phyloP scores from a whole-genome alignment of 2,329 filamentous ascomycete species.

The Colletotrichum gigasporum region DNA sequence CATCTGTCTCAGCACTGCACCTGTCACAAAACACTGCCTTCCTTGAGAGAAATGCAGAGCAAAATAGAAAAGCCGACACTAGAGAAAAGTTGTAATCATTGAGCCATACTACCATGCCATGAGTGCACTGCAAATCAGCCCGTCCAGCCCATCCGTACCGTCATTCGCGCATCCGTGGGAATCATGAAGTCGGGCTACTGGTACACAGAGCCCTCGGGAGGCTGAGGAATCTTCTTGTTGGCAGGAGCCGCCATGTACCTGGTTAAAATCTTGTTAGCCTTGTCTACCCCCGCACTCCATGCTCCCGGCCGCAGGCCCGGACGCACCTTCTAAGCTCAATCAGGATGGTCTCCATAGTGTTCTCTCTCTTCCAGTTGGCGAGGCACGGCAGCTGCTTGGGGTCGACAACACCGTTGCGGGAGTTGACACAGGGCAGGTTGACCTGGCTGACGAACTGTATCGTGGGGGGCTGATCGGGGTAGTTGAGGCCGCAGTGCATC shows the following conservation, averaged over 20 bases:
- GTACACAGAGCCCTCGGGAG: constrained; percentile 79
- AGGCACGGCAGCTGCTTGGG: constrained; percentile 85
- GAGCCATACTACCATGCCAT: constrained; percentile 26
- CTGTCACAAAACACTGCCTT: neutral
- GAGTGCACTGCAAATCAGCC: constrained; percentile 15
- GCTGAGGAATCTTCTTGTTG: constrained; percentile 96
- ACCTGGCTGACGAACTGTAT: constrained; percentile 95
- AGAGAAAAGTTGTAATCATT: constrained; percentile 27
- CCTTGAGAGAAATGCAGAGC: neutral
- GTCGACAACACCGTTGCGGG: constrained; percentile 84
- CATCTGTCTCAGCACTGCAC: neutral
- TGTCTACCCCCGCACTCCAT: neutral
- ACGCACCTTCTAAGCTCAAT: constrained; percentile 83
- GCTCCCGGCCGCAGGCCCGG: neutral
- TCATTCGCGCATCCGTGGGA: constrained; percentile 11
- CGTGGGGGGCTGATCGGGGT: constrained; percentile 88
- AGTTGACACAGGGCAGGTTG: constrained; percentile 94
- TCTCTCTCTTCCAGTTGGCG: constrained; percentile 89
- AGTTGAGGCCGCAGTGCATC: constrained; percentile 91
- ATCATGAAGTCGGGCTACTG: constrained; percentile 23
- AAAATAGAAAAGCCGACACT: neutral
- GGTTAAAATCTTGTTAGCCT: constrained; percentile 29
- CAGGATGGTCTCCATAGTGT: constrained; percentile 93
- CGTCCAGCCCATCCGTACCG: neutral
- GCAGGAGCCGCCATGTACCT: constrained; percentile 93